Conservation (phyloP, 768 basidiomycete genomes). For the Boletus vinaceobasis region DNA sequence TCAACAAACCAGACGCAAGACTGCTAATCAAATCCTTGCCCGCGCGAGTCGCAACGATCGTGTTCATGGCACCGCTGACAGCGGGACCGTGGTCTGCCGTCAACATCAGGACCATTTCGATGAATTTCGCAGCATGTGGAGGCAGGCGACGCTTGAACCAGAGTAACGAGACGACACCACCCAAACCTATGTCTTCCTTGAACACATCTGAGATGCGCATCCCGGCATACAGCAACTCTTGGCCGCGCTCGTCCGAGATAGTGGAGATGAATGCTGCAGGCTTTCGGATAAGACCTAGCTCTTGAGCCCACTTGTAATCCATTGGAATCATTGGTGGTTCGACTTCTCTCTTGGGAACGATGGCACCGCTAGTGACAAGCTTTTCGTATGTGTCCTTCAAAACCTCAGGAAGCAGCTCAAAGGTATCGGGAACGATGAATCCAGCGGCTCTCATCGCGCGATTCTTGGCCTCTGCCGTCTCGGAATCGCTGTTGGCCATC, state of each 20-base stretch:
- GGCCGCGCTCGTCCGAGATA: slow-evolving; percentile 98
- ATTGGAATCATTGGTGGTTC: slow-evolving; percentile 98
- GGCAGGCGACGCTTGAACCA: slow-evolving; percentile 98
- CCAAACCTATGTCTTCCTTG: slow-evolving; percentile 94
- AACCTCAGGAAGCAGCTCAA: slow-evolving; percentile 89
- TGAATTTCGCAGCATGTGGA: slow-evolving; percentile 93
- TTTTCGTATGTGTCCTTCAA: slow-evolving; percentile 81
- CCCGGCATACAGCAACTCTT: slow-evolving; percentile 96
- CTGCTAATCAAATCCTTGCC: slow-evolving; percentile 98
- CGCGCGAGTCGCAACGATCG: slow-evolving; percentile 98
- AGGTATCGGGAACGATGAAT: slow-evolving; percentile 95
- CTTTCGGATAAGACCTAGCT: slow-evolving; percentile 97
- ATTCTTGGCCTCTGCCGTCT: slow-evolving; percentile 99
- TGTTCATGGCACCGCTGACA: slow-evolving; percentile 99
- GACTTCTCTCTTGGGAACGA: slow-evolving; percentile 71
- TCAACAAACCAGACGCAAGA: slow-evolving; percentile 91
- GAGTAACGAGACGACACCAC: slow-evolving; percentile 91
- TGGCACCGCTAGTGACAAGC: slow-evolving; percentile 66
- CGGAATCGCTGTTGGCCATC: slow-evolving; percentile 96
- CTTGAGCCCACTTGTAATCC: slow-evolving; percentile 99
- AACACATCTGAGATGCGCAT: slow-evolving; percentile 99
- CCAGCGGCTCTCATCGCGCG: slow-evolving; percentile 90
- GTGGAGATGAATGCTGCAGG: slow-evolving; percentile 99
- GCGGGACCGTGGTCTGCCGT: slow-evolving; percentile 98
- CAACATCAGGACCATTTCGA: slow-evolving; percentile 99